Base-by-base conservation (phyloP, 2,329 filamentous ascomycete species). In the Sarocladium oryzae region DNA sequence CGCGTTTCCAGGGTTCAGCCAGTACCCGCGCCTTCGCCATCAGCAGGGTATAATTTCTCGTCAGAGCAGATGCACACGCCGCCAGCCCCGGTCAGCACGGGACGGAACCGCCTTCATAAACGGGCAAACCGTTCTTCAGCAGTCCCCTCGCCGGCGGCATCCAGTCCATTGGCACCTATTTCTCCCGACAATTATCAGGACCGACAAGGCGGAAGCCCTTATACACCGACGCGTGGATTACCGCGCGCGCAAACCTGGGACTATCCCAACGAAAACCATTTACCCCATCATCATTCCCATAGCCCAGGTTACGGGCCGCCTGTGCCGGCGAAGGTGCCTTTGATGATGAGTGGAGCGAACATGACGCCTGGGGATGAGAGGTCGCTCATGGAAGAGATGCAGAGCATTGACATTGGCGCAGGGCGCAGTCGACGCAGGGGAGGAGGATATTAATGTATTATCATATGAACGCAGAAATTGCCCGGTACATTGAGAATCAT, bases 311-410 rank as follows among this genome's bases (percentile, higher is more conserved):
- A 60, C 13, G 67, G 64, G 0, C 85, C 85, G 11, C 80, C 82
- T 0, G 76, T 88, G 46, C 85, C 86, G 3, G 83, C 84, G n/a
- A 89, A 89, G 67, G 71, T 88, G 8, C 84, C 85, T 1, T n/a
- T n/a, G n/a, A 24, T 86, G n/a, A 76, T 73, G 69, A 76, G 70
- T 55, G 73, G 69, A 28, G 67, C 65, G 4, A 67, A 68, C 30
- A 69, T 65, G 49, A 68, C 64, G 15, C 65, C 68, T 23, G 28
- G 4, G 10, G 75, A 76, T 52, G 72, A 79, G 55, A 74, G 75
- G 66, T 80, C 84, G 18, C 68, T 91, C 50, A 78, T 86, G 66
- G 75, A 88, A 56, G 87, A 91, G 68, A 78, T 91, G 74, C 82
- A 77, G 59, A 73, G 74, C 45, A 85, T 86, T 55, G 81, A 86